phyloP scores from a whole-genome alignment of 2,329 filamentous ascomycete species.

The Thielaviopsis euricoi region DNA sequence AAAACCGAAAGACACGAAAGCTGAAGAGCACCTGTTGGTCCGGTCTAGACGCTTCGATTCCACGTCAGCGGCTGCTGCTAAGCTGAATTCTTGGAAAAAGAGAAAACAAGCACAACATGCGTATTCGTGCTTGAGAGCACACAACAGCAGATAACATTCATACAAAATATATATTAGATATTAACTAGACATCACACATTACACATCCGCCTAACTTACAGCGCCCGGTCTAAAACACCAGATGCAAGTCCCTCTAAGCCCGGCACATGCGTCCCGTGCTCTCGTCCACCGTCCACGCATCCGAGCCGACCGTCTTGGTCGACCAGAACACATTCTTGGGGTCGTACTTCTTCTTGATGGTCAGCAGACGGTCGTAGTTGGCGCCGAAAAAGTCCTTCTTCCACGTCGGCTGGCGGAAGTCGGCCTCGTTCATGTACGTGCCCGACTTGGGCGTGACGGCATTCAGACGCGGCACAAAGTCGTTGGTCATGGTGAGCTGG shows the following conservation, averaged over 20 bases:
- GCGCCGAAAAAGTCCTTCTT: conserved; percentile 28
- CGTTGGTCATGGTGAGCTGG: conserved; percentile 15
- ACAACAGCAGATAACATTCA: too few species aligned
- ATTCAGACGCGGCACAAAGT: conserved; percentile 19
- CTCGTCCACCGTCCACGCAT: conserved; percentile 27
- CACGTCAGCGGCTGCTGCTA: too few species aligned
- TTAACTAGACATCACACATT: too few species aligned
- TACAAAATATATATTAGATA: too few species aligned
- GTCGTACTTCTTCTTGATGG: conserved; percentile 35
- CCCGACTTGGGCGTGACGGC: conserved; percentile 25
- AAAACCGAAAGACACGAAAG: too few species aligned
- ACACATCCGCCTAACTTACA: too few species aligned
- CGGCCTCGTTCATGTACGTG: conserved; percentile 35
- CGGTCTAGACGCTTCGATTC: too few species aligned
- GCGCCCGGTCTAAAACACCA: too few species aligned
- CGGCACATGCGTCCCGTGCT: conserved; percentile 25
- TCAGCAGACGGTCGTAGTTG: conserved; percentile 26
- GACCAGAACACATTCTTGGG: conserved; percentile 29
- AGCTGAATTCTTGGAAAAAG: background rate
- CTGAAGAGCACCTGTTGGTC: too few species aligned
- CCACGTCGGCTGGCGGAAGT: conserved; percentile 27
- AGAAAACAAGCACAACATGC: background rate
- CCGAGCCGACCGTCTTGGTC: conserved; percentile 32
- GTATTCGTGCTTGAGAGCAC: too few species aligned
- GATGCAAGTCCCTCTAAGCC: too few species aligned